Conservation (phyloP, 2,329 filamentous ascomycete species). For the Sordariomycetes sp. region DNA sequence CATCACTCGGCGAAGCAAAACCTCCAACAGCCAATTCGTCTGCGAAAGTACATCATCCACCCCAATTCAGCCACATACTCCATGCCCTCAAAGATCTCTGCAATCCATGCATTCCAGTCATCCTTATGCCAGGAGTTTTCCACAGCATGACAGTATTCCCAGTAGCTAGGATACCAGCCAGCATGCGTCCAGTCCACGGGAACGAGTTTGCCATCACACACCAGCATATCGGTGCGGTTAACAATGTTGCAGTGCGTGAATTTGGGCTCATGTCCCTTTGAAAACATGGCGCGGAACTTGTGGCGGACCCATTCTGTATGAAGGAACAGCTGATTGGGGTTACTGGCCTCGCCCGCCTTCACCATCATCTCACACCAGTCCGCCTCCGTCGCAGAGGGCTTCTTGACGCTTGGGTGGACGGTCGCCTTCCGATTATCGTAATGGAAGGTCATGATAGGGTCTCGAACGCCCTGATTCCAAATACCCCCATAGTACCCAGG, state of each 20-base stretch:
- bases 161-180: slow-evolving; percentile 6
- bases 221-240: neutral
- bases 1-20: no score
- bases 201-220: slow-evolving; percentile 1
- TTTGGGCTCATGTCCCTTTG: neutral
- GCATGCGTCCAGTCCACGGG: slow-evolving; percentile 6
- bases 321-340: no score
- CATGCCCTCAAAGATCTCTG: neutral
- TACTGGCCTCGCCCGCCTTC: no score
- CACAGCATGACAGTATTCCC: slow-evolving; percentile 4
- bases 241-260: neutral
- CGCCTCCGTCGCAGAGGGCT: no score
- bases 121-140: neutral
- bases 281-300: neutral
- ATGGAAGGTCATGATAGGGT: neutral
- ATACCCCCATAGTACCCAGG: slow-evolving; percentile 1
- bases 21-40: no score
- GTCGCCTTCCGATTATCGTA: no score
- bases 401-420: no score
- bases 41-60: no score
- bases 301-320: neutral
- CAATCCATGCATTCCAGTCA: slow-evolving; percentile 1
- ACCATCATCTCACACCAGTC: no score
- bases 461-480: neutral
- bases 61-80: neutral